Evolutionary conservation across 2,329 filamentous ascomycete species (phyloP).

Genomic region (Cordyceps fumosorosea): DNA sequence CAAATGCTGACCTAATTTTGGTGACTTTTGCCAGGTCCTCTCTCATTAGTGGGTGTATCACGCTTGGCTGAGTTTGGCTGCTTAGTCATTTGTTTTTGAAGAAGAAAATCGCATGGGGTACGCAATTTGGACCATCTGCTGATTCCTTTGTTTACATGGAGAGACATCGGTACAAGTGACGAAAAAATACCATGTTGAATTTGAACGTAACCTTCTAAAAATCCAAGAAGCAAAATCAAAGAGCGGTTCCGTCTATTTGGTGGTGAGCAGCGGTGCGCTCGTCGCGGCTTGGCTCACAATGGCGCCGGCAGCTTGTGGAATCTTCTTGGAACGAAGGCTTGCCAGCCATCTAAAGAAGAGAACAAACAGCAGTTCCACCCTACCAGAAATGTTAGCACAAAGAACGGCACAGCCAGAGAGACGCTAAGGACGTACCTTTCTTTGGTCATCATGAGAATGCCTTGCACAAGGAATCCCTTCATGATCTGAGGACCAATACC

Average conservation of each 20-base stretch:
- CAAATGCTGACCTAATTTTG: slow-evolving; percentile 21
- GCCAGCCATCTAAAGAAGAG: slow-evolving; percentile 77
- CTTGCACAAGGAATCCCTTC: slow-evolving; percentile 90
- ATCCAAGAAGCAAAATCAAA: background rate
- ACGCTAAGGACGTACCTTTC: slow-evolving; percentile 58
- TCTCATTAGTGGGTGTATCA: no score
- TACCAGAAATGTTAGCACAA: slow-evolving; percentile 27
- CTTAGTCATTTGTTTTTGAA: background rate
- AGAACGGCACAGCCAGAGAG: background rate
- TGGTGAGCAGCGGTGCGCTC: background rate
- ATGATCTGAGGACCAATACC: slow-evolving; percentile 90
- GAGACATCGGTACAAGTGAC: no score
- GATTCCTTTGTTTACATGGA: background rate
- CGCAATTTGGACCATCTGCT: no score
- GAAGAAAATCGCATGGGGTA: no score
- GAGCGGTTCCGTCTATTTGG: slow-evolving; percentile 2
- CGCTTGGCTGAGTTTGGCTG: background rate
- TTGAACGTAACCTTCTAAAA: background rate
- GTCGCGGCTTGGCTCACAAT: slow-evolving; percentile 37
- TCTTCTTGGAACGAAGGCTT: slow-evolving; percentile 60
- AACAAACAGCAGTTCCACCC: slow-evolving; percentile 83
- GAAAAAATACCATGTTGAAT: background rate
- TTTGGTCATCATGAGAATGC: slow-evolving; percentile 98
- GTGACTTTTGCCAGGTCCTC: no score
- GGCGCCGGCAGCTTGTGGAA: slow-evolving; percentile 59